A percentile compares a stretch with the other conserved stretches of the same genome.
Evolutionary conservation across 257 asterid species (phyloP).

Genomic region (Solanum chilense): DNA sequence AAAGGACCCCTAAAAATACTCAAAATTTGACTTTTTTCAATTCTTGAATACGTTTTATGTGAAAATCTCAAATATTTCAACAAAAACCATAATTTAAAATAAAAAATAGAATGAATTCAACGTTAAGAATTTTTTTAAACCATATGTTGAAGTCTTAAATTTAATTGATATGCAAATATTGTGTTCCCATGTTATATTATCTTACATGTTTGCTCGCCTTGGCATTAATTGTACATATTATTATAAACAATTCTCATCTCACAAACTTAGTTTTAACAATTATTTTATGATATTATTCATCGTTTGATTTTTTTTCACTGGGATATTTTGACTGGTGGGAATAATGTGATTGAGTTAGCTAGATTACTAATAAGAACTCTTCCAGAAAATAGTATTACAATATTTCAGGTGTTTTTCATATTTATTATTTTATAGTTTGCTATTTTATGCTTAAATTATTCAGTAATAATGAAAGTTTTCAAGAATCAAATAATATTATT

Average conservation of each 20-base stretch:
- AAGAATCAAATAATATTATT: neutral
- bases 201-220: neutral
- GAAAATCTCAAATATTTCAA: neutral
- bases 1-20: neutral
- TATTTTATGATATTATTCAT: neutral
- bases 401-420: conserved; percentile 40
- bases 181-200: neutral
- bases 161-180: neutral
- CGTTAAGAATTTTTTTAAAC: neutral
- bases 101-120: neutral
- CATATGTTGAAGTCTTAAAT: neutral
- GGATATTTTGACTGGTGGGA: conserved; percentile 18
- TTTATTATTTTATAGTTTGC: neutral
- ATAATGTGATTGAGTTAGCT: conserved; percentile 31
- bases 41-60: neutral
- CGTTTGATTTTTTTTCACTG: neutral
- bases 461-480: neutral
- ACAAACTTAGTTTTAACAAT: neutral
- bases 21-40: neutral
- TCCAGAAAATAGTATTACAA: conserved; percentile 41
- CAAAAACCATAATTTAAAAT: neutral
- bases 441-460: neutral
- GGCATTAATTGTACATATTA: neutral
- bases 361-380: conserved; percentile 38
- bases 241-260: neutral